Percentiles rank a stretch among this genome's conserved stretches.
Conservation (phyloP, 768 basidiomycete genomes). For the Daedaleopsis nitida region DNA sequence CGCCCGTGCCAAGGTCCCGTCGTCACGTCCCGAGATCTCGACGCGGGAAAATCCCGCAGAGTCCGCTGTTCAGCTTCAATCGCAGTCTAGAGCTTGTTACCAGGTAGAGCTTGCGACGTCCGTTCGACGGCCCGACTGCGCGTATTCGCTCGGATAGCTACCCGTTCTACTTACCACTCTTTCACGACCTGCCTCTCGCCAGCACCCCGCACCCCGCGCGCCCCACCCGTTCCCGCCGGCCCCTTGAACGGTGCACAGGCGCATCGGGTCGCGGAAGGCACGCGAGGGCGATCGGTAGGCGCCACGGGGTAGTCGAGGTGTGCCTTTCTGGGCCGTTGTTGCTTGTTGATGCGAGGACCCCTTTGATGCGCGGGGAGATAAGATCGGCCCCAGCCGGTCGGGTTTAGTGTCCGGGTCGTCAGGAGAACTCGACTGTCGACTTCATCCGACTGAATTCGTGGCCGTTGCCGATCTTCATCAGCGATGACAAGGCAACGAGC, state of each 20-base stretch:
- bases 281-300: background rate
- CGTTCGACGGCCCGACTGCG: constrained; percentile 15
- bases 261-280: background rate
- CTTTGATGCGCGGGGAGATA: constrained; percentile 11
- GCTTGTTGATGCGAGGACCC: too few relatives aligned
- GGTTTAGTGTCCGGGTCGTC: constrained; percentile 11
- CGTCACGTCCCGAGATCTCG: constrained; percentile 13
- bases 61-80: constrained; percentile 11
- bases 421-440: constrained; percentile 6
- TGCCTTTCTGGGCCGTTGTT: constrained; percentile 13
- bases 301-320: background rate
- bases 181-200: constrained; percentile 3
- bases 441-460: constrained; percentile 18
- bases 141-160: constrained; percentile 12
- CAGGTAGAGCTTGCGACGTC: constrained; percentile 18
- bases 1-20: constrained; percentile 19
- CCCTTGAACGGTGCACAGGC: background rate
- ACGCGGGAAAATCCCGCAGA: constrained; percentile 13
- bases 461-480: constrained; percentile 22
- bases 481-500: constrained; percentile 19
- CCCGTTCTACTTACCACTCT: constrained; percentile 5
- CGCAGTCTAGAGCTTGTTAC: constrained; percentile 23
- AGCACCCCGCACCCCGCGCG: background rate
- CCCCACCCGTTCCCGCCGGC: background rate
- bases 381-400: constrained; percentile 6